Evolutionary conservation across 140 eudicot species (phyloP).

Genomic region (Erigeron philadelphicus): DNA sequence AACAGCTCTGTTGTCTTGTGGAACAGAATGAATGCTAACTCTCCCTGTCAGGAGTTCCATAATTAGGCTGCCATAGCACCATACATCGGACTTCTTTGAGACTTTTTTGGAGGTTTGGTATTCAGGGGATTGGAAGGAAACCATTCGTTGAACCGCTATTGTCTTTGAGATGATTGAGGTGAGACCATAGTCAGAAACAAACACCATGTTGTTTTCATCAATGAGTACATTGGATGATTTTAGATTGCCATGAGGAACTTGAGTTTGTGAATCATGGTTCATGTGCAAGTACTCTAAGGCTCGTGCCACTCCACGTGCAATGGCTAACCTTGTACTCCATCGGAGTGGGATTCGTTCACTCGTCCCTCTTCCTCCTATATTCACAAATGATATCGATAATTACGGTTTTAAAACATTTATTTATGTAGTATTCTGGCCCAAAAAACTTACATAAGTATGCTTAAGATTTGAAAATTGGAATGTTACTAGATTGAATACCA

Average conservation of each 20-base stretch:
- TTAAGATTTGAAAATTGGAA: too few species aligned
- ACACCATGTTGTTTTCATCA: slow-evolving; percentile 41
- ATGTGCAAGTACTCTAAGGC: slow-evolving; percentile 62
- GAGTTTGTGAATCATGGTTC: slow-evolving; percentile 31
- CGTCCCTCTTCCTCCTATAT: slow-evolving; percentile 62
- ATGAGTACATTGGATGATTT: slow-evolving; percentile 66
- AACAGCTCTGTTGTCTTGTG: slow-evolving; percentile 48
- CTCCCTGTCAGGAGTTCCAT: slow-evolving; percentile 65
- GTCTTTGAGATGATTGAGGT: slow-evolving; percentile 47
- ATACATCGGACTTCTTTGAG: slow-evolving; percentile 63
- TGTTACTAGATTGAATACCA: too few species aligned
- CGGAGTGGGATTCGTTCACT: slow-evolving; percentile 52
- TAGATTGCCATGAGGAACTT: slow-evolving; percentile 67
- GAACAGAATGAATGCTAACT: slow-evolving; percentile 40
- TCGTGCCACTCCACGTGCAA: slow-evolving; percentile 56
- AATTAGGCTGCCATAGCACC: slow-evolving; percentile 63
- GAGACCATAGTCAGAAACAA: slow-evolving; percentile 61
- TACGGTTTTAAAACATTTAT: too few species aligned
- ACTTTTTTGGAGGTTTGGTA: slow-evolving; percentile 35
- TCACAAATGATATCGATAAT: background rate
- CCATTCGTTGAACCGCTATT: slow-evolving; percentile 49
- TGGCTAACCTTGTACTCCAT: slow-evolving; percentile 58
- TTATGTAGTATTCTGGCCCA: too few species aligned
- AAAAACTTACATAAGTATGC: too few species aligned
- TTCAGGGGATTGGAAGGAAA: slow-evolving; percentile 60